Evolutionary conservation across 345 rosid species (phyloP).

Genomic region (Melastoma malabathricum): DNA sequence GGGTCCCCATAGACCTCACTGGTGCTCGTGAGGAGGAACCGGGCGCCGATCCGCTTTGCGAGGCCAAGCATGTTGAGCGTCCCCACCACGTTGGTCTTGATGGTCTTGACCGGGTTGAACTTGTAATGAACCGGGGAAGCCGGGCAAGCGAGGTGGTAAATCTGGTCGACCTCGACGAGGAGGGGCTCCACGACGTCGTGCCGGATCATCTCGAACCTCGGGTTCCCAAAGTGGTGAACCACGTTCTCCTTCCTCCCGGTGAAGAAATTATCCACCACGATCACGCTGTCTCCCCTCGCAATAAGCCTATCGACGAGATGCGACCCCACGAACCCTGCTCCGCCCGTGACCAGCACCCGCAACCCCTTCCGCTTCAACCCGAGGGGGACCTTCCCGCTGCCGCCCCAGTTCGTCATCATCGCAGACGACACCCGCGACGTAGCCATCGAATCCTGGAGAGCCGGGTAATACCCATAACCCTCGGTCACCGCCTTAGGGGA

Average conservation of each 20-base stretch:
- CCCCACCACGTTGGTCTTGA: constrained; percentile 95
- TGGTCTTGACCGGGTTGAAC: constrained; percentile 93
- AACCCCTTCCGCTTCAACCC: constrained; percentile 73
- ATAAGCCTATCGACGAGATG: constrained; percentile 93
- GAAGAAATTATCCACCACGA: constrained; percentile 97
- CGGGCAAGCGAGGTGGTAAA: constrained; percentile 97
- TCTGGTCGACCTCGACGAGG: constrained; percentile 93
- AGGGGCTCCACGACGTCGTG: constrained; percentile 96
- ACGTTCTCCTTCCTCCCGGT: constrained; percentile 93
- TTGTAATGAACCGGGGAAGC: constrained; percentile 99
- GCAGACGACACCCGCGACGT: too few species aligned
- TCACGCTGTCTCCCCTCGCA: constrained; percentile 85
- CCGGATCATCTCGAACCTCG: constrained; percentile 77
- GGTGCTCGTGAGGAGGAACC: constrained; percentile 83
- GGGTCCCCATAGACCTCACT: constrained; percentile 99
- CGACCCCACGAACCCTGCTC: constrained; percentile 99
- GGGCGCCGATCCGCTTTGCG: constrained; percentile 90
- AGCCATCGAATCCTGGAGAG: too few species aligned
- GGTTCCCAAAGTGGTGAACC: constrained; percentile 93
- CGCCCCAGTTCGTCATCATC: constrained; percentile 17
- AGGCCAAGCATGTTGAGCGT: constrained; percentile 91
- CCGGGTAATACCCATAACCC: too few species aligned
- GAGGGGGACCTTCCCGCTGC: constrained; percentile 66
- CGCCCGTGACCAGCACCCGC: constrained; percentile 88
- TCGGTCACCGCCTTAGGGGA: constrained; percentile 3